phyloP scores from a whole-genome alignment of 257 asterid genomes.

The Solanum clarkiae region DNA sequence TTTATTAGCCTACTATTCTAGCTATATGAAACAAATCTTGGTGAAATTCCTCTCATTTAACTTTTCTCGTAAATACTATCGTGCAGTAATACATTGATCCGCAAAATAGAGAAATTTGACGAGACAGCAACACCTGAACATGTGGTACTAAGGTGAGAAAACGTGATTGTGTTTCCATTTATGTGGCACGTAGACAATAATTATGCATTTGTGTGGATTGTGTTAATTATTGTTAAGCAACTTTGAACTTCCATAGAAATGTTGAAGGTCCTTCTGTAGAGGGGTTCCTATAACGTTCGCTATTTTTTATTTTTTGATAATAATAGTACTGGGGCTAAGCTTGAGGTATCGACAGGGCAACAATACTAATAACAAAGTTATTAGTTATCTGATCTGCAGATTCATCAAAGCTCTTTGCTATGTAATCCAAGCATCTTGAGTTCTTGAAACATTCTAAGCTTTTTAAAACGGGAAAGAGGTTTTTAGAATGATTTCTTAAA shows the following conservation, averaged over 20 bases:
- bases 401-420: not conserved
- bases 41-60: not conserved
- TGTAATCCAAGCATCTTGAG: not conserved
- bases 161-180: not conserved
- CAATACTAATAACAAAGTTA: not conserved
- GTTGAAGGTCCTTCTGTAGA: not conserved
- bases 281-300: not conserved
- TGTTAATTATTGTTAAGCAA: not conserved
- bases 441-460: not conserved
- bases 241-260: not conserved
- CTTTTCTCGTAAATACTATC: not conserved
- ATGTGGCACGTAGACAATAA: not conserved
- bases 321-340: not conserved
- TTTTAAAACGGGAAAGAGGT: not conserved
- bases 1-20: not conserved
- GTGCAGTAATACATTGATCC: slow-evolving; percentile 62
- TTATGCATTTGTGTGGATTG: not conserved
- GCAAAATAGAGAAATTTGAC: slow-evolving; percentile 41
- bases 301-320: not conserved
- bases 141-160: slow-evolving; percentile 43
- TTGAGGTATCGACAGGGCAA: not conserved
- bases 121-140: slow-evolving; percentile 42
- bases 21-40: not conserved
- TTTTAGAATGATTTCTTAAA: not conserved
- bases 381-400: not conserved